Evolutionary conservation across 106 monocot genomes (phyloP).

Genomic region (Acanthochlamys bracteata): DNA sequence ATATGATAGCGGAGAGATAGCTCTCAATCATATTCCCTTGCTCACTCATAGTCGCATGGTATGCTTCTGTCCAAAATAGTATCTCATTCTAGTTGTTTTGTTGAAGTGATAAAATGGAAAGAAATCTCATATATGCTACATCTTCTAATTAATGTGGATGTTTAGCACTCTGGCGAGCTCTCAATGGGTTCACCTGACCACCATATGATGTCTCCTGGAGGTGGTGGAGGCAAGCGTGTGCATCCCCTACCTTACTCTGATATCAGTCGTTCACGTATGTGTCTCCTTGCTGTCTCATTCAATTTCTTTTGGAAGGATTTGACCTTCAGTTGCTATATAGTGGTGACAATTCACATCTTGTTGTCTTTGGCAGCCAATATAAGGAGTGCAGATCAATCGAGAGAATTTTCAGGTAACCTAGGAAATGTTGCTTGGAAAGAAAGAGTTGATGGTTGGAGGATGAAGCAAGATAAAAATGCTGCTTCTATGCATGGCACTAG

Average conservation of each 20-base stretch:
- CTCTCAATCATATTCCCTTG: slow-evolving; percentile 14
- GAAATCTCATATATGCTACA: neutral
- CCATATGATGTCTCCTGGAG: slow-evolving; percentile 31
- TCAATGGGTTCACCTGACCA: slow-evolving; percentile 26
- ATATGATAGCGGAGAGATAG: slow-evolving; percentile 31
- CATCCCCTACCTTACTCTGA: slow-evolving; percentile 19
- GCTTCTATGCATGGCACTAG: slow-evolving; percentile 10
- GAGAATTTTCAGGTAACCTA: slow-evolving; percentile 23
- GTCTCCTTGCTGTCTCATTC: neutral
- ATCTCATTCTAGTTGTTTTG: neutral
- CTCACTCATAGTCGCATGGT: slow-evolving; percentile 20
- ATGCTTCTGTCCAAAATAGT: neutral
- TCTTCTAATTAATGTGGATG: neutral
- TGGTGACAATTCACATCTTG: neutral
- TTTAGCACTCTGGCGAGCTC: slow-evolving; percentile 26
- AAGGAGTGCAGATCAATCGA: slow-evolving; percentile 1
- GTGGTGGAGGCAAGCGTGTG: slow-evolving; percentile 22
- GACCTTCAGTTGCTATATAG: neutral
- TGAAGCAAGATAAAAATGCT: slow-evolving; percentile 21
- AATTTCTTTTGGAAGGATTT: neutral
- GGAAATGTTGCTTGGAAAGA: slow-evolving; percentile 27
- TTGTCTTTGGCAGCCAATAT: slow-evolving; percentile 19
- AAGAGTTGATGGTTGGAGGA: slow-evolving; percentile 23
- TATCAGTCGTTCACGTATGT: slow-evolving; percentile 11
- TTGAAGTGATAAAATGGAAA: neutral